A percentile compares a stretch with the other conserved stretches of the same genome.
phyloP scores from a whole-genome alignment of 495 filamentous ascomycete genomes.

The Xylaria intraflava region DNA sequence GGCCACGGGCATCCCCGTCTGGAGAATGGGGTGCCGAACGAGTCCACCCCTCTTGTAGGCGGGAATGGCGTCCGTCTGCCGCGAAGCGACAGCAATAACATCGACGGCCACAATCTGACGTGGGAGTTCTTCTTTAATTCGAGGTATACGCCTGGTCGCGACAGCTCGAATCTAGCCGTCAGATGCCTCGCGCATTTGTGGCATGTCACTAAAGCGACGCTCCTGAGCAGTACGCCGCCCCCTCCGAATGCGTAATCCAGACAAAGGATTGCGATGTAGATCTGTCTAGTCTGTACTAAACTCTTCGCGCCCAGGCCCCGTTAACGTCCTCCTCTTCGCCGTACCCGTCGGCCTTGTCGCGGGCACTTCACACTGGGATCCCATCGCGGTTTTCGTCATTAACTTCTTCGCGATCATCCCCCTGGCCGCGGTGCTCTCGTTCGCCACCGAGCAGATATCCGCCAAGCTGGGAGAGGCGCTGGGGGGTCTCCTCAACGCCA shows the following conservation, averaged over 20 bases:
- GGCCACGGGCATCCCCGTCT: slow-evolving; percentile 8
- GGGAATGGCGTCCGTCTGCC: not conserved
- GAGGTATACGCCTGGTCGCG: slow-evolving; percentile 39
- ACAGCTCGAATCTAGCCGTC: slow-evolving; percentile 46
- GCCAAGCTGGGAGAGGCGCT: slow-evolving; percentile 79
- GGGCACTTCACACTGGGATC: slow-evolving; percentile 63
- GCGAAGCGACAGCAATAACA: slow-evolving; percentile 6
- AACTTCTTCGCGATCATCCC: slow-evolving; percentile 98
- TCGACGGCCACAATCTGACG: slow-evolving; percentile 13
- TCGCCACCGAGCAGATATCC: slow-evolving; percentile 90
- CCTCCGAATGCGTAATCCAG: too few species aligned
- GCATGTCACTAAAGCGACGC: slow-evolving; percentile 46
- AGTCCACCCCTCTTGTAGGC: slow-evolving; percentile 29
- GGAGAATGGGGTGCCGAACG: slow-evolving; percentile 21
- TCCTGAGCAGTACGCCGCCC: slow-evolving; percentile 48
- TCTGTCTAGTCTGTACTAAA: too few species aligned
- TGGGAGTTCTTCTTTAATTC: slow-evolving; percentile 41
- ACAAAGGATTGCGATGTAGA: too few species aligned
- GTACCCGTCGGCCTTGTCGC: slow-evolving; percentile 84
- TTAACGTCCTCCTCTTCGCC: slow-evolving; percentile 82
- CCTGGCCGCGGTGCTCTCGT: slow-evolving; percentile 83
- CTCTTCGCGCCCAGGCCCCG: slow-evolving; percentile 48
- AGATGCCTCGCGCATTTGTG: slow-evolving; percentile 49
- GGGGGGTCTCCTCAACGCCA: slow-evolving; percentile 90
- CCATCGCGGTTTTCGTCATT: slow-evolving; percentile 71